A percentile compares a stretch with the other conserved stretches of the same genome.
These are phyloP conservation scores for Adenanthera pavonina DNA, from an alignment of 306 rosid genomes.

Conservation along the genomic window DNA sequence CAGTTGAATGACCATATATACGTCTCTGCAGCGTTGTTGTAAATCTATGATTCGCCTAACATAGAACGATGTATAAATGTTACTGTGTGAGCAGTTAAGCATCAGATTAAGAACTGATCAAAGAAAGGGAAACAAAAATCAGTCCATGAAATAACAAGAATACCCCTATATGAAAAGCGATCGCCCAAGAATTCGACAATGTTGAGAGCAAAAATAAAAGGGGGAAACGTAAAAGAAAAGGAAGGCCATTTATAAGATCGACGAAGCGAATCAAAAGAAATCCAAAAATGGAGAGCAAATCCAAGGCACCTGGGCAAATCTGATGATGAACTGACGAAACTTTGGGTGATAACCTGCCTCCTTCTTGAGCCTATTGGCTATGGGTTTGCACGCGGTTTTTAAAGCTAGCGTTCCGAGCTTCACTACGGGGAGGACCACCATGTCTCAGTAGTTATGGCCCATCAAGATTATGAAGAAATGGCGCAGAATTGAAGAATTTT, in stretches of 20 bases:
- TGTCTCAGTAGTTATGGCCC: constrained; percentile 3
- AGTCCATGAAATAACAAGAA: not conserved
- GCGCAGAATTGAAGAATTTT: not conserved
- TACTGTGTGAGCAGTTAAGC: not conserved
- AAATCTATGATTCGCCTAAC: constrained; percentile 71
- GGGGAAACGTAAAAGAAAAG: not conserved
- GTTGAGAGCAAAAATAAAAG: not conserved
- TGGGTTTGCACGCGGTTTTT: constrained; percentile 51
- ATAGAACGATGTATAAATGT: constrained; percentile 13
- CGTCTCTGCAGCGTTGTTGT: constrained; percentile 73
- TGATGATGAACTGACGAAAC: constrained; percentile 50
- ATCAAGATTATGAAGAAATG: constrained; percentile 3
- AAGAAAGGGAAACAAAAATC: not conserved
- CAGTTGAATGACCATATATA: constrained; percentile 73
- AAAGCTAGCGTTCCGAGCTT: constrained; percentile 50
- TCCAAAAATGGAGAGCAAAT: not conserved
- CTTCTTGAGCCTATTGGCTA: constrained; percentile 56
- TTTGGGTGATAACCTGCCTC: constrained; percentile 49
- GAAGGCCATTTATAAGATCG: not conserved
- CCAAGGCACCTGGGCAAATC: constrained; percentile 48
- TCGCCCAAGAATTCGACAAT: not conserved
- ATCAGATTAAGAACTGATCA: not conserved
- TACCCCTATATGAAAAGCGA: not conserved
- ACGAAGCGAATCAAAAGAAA: not conserved
- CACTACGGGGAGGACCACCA: constrained; percentile 54